These are phyloP conservation scores for Suhomyces terraborum DNA, from an alignment of 1,139 yeast genomes.

Conservation along the genomic window DNA sequence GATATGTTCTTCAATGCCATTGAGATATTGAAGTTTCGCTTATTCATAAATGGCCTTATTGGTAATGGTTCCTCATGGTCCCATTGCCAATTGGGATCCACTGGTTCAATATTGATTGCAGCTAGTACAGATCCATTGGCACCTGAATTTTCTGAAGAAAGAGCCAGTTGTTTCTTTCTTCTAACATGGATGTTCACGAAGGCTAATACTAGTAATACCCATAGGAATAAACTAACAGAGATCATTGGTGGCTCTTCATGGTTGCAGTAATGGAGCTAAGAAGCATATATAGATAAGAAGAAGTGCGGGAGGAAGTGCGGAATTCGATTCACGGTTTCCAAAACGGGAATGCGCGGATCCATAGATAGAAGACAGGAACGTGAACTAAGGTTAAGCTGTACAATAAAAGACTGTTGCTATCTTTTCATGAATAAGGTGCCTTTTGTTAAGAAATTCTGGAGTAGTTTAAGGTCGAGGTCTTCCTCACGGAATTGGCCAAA, in stretches of 20 bases:
- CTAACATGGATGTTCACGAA: background rate
- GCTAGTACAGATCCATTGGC: background rate
- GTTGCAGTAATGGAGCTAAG: background rate
- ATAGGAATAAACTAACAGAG: background rate
- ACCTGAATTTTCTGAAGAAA: background rate
- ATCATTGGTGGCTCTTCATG: background rate
- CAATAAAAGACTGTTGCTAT: too few species aligned
- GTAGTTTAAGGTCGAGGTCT: too few species aligned
- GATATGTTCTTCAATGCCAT: constrained; percentile 40
- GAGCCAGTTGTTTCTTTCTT: background rate
- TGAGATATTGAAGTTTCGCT: constrained; percentile 39
- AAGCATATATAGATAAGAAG: background rate
- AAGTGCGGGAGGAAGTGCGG: too few species aligned
- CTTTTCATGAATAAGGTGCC: too few species aligned
- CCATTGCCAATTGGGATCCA: constrained; percentile 15
- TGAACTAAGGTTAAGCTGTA: too few species aligned
- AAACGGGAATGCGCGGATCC: background rate
- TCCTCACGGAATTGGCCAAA: too few species aligned
- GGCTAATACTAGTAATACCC: background rate
- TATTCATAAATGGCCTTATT: constrained; percentile 22
- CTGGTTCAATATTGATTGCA: constrained; percentile 10
- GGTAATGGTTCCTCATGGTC: constrained; percentile 15
- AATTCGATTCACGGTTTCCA: background rate
- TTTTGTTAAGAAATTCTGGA: too few species aligned
- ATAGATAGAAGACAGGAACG: too few species aligned